Conservation (phyloP, 768 basidiomycete species). For the Thelephora ganbajun region DNA sequence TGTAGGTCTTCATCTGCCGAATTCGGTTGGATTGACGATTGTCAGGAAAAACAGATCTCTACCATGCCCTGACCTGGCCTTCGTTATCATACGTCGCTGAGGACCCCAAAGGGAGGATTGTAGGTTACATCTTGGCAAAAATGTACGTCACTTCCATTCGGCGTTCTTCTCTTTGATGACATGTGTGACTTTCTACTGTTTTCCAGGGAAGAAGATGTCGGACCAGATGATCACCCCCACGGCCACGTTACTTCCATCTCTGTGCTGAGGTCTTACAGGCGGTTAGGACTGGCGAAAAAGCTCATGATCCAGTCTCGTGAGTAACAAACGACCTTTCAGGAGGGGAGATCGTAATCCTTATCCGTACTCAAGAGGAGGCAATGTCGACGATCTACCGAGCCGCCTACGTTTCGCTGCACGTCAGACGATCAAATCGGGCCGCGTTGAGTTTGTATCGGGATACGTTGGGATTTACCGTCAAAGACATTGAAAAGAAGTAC, state of each 20-base stretch:
- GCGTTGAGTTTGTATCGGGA: conserved; percentile 83
- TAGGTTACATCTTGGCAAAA: conserved; percentile 93
- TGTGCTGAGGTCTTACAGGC: conserved; percentile 76
- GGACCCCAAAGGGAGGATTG: conserved; percentile 76
- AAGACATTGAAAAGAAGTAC: conserved; percentile 77
- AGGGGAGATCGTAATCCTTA: neutral
- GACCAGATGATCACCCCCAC: conserved; percentile 50
- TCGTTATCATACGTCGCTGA: conserved; percentile 89
- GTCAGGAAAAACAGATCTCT: conserved; percentile 47
- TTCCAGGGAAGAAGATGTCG: conserved; percentile 47
- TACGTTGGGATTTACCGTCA: conserved; percentile 79
- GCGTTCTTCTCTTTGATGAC: neutral
- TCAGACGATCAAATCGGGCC: conserved; percentile 89
- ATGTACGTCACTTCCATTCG: conserved; percentile 40
- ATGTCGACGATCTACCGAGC: conserved; percentile 86
- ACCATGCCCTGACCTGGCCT: conserved; percentile 86
- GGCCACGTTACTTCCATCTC: conserved; percentile 97
- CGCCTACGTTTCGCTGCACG: conserved; percentile 75
- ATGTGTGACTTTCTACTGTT: neutral
- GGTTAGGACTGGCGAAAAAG: conserved; percentile 88
- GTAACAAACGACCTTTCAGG: conserved; percentile 16
- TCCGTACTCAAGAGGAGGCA: conserved; percentile 52
- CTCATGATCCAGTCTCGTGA: conserved; percentile 87
- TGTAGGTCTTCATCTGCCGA: conserved; percentile 27
- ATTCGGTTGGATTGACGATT: neutral